phyloP scores from a whole-genome alignment of 2,329 filamentous ascomycete species.

The Ilyonectria mors-panacis region DNA sequence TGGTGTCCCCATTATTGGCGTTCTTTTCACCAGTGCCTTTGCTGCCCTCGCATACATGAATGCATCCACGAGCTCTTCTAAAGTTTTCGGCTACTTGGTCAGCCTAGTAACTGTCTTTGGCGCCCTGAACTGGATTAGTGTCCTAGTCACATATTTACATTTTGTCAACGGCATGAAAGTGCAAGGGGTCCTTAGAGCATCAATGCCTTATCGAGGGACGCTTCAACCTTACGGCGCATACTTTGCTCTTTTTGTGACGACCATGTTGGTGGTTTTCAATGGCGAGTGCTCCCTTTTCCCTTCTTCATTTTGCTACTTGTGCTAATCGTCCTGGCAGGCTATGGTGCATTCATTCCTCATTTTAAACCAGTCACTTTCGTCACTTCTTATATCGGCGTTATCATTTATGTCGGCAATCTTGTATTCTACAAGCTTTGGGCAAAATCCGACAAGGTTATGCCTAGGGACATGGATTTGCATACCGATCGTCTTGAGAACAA shows the following conservation, averaged over 20 bases:
- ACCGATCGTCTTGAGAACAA: slow-evolving; percentile 1
- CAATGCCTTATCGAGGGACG: slow-evolving; percentile 11
- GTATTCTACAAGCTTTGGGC: slow-evolving; percentile 12
- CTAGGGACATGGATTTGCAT: slow-evolving; percentile 1
- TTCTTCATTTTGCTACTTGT: neutral
- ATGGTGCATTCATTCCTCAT: slow-evolving; percentile 4
- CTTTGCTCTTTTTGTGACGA: neutral
- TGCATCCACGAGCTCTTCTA: slow-evolving; percentile 15
- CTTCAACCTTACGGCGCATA: slow-evolving; percentile 13
- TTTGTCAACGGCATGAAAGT: slow-evolving; percentile 6
- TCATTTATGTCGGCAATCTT: slow-evolving; percentile 6
- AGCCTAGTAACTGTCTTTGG: slow-evolving; percentile 30
- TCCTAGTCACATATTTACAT: slow-evolving; percentile 18
- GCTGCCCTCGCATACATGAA: slow-evolving; percentile 78
- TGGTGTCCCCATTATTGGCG: slow-evolving; percentile 78
- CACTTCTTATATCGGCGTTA: slow-evolving; percentile 14
- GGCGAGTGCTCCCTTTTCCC: neutral
- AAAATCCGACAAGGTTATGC: neutral
- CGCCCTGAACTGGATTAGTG: slow-evolving; percentile 23
- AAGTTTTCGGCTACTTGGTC: slow-evolving; percentile 26
- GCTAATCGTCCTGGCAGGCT: neutral
- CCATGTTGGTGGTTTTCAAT: slow-evolving; percentile 17
- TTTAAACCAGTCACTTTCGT: slow-evolving; percentile 10
- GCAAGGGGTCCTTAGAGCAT: slow-evolving; percentile 5
- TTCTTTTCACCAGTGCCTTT: slow-evolving; percentile 72